Percentiles rank a stretch among this genome's conserved stretches.
Evolutionary conservation across 148 eudicot genomes (phyloP).

Genomic region (Diospyros lotus): DNA sequence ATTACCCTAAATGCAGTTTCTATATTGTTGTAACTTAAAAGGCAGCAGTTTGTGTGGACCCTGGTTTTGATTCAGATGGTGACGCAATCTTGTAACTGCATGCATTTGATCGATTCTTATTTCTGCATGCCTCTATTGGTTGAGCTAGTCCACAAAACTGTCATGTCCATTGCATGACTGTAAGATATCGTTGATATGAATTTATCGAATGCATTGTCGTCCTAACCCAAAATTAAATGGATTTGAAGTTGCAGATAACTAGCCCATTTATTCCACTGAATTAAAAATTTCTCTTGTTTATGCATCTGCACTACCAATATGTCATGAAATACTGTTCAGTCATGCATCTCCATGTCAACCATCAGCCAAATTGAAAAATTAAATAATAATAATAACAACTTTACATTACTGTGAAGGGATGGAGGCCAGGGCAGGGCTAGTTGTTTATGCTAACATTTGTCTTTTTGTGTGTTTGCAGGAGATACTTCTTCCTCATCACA

Average conservation of each 20-base stretch:
- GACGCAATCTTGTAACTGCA: background rate
- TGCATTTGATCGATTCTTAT: background rate
- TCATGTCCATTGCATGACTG: background rate
- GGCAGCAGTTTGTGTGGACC: background rate
- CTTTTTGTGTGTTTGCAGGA: constrained; percentile 48
- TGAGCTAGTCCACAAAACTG: background rate
- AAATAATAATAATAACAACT: background rate
- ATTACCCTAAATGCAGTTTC: background rate
- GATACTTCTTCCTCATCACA: constrained; percentile 79
- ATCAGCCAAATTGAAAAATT: background rate
- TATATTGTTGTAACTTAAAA: background rate
- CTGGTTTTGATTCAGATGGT: constrained; percentile 8
- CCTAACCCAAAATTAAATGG: background rate
- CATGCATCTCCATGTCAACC: background rate
- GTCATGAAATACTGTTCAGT: background rate
- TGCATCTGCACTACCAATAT: background rate
- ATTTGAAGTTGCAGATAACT: background rate
- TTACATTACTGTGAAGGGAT: background rate
- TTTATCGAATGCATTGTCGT: background rate
- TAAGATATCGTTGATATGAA: background rate
- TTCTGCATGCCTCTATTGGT: background rate
- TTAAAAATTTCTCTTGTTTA: background rate
- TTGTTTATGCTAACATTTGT: background rate
- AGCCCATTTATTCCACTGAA: background rate
- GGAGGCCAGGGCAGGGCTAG: background rate